Base-by-base conservation (phyloP, 441 rosid genomes). In the Euphorbia celastroides region DNA sequence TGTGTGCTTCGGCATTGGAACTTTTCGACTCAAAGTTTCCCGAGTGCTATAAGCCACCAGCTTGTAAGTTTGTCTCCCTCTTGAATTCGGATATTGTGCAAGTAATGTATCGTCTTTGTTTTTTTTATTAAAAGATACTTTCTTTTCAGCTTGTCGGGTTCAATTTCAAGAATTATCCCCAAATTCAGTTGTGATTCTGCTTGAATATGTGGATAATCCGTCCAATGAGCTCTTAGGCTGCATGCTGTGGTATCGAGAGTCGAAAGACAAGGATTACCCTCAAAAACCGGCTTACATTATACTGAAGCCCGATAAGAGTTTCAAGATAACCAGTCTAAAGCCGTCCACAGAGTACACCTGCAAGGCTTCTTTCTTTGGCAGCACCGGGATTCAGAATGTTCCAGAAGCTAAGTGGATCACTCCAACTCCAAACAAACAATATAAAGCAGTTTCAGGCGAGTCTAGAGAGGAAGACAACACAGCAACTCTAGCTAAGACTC, bases 1-100 rank as follows among this genome's bases (percentile, higher is more conserved):
- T 89, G 41, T 94, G 99, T 63, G 78, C 85, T 68, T 16, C 65
- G 60, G 96, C 98, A 0, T 54, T 94, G 66, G 85, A 86, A 62
- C 73, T 68, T 60, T 77, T 88, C 70, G 96, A 89, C 75, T 52
- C 72, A 13, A 61, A 26, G 28, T 67, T 12, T 28, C 10, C 55
- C 51, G 38, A 57, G 41, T 8, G 17, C 64, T 23, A 12, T 34
- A 65, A 68, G 58, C 67, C 78, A 51, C 65, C 77, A 64, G 41
- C 55, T 19, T 64, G 88, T 84, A 73, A 74, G 86, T 72, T 67
- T 41, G 58, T 27, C 66, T 62, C 17, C 19, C 57, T 70, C 26
- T 22, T 17, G 36, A 19, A 27, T 30, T 55, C 58, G 13, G 31
- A 26, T 69, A 3, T 34, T 34, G 38, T 4, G 38, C 38, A n/a